Base-by-base conservation (phyloP, 1,284 basidiomycete species). In the Leucoagaricus sp. region DNA sequence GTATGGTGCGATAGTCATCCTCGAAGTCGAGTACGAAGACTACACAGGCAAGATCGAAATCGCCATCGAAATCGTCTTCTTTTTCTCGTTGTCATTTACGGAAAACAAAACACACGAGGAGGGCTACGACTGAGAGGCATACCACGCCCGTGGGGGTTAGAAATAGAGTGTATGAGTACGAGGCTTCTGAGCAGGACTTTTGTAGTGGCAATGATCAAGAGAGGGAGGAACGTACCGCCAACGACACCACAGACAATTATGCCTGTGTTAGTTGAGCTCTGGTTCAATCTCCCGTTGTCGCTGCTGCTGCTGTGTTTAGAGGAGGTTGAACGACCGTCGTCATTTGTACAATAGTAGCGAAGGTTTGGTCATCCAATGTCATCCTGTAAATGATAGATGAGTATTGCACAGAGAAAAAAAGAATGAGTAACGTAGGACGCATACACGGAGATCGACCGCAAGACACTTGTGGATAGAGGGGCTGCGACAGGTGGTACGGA, bases 191-290 rank as follows among this genome's bases (percentile, higher is more conserved):
- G n/a, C 21, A 2, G n/a, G 38, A n/a, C 3, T n/a, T 19, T 7
- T 17, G 13, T 53, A n/a, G 54, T 10, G 26, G 25, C 21, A 19
- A 40, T 15, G 38, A 19, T 42, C 25, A 2, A 3, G 41, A 36
- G n/a, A 5, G 62, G n/a, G n/a, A n/a, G n/a, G n/a, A n/a, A n/a
- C 64, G 25, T 42, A 73, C 73, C 74, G 63, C 75, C 75, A 10
- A 78, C 73, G 13, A 74, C 75, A 33, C 74, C 75, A 1, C 76
- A 75, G 1, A 74, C 72, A 26, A 78, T 77, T 0, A 74, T 69
- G 33, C 72, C 75, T 15, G 64, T 59, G 47, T 67, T 64, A 1
- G 61, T 54, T 0, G 56, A 61, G 13, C 61, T 61, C n/a, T 60
- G 8, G n/a, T n/a, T n/a, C n/a, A n/a, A 45, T 15, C 40, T 40